Base-by-base conservation (phyloP, 139 green algal species). In the Helicosporidium sp. region DNA sequence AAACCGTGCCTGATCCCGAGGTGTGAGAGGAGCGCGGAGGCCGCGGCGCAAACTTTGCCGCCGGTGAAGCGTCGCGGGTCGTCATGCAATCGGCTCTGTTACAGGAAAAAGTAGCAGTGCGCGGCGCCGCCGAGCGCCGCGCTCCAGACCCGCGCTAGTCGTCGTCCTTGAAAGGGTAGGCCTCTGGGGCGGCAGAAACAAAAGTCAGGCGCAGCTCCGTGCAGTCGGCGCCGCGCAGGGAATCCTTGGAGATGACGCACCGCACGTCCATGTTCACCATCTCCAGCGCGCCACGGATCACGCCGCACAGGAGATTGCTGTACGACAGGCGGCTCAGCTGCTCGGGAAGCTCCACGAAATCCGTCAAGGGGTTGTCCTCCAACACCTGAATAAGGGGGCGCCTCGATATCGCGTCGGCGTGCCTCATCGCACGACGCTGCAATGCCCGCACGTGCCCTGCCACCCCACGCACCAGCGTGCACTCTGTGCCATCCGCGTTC, bases 331-430 rank as follows among this genome's bases (percentile, higher is more conserved):
- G 42, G 22, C 39, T 12, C 55, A 83, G 81, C 46, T 79, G 57
- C 26, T 88, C 76, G 16, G 88, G 88, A 18, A 97, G 75, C 74
- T 97, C 85, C 26, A 95, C 88, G 73, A 94, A 94, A 54, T 95
- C 84, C 20, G 80, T 76, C 34, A 97, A 63, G 3, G 80, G 84
- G 64, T 94, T 93, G 48, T 93, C 85, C 5, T 83, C 75, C 42
- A 94, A 50, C 7, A 89, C 48, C 75, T 84, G 69, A 31, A 43
- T 5, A n/a, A n/a, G n/a, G n/a, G n/a, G n/a, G n/a, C n/a, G n/a
- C n/a, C n/a, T n/a, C n/a, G n/a, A n/a, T 26, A 45, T 8, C 15
- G 3, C 22, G 20, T 6, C 7, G 41, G 18, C 4, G 40, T 40
- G 12, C 25, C 39, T 24, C 17, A 37, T 40, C 35, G 26, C 41